Conservation (phyloP, 208 protist genomes). For the Spongospora subterranea region DNA sequence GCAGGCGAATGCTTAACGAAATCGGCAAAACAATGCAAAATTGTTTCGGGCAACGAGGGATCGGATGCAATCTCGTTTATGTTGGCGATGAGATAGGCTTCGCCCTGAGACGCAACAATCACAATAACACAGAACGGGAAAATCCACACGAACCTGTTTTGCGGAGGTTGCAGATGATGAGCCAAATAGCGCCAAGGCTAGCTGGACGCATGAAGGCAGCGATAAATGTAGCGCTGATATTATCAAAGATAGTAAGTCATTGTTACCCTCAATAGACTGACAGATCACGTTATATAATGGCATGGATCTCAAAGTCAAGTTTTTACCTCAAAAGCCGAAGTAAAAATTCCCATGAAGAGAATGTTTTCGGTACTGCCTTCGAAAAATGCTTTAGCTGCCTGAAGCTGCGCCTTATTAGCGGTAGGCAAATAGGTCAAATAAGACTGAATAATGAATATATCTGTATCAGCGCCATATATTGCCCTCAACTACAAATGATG, state of each 20-base stretch:
- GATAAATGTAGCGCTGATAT: neutral
- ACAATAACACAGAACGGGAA: neutral
- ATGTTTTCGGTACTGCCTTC: neutral
- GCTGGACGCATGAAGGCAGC: neutral
- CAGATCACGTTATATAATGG: neutral
- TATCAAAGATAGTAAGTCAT: neutral
- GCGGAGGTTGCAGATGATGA: neutral
- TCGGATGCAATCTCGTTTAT: neutral
- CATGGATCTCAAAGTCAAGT: neutral
- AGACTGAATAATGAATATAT: neutral
- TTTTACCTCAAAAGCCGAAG: neutral
- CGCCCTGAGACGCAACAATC: neutral
- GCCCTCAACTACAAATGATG: neutral
- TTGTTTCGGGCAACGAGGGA: constrained; percentile 3
- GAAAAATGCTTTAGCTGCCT: neutral
- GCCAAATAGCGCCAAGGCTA: neutral
- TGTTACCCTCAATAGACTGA: neutral
- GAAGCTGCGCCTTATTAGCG: neutral
- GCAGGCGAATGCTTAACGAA: neutral
- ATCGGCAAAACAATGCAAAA: neutral
- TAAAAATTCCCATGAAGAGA: neutral
- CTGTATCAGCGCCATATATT: neutral
- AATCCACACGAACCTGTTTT: constrained; percentile 3
- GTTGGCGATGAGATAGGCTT: neutral
- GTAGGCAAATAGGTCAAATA: neutral